phyloP scores from a whole-genome alignment of 305 asterid species.

The Petunia hybrid region DNA sequence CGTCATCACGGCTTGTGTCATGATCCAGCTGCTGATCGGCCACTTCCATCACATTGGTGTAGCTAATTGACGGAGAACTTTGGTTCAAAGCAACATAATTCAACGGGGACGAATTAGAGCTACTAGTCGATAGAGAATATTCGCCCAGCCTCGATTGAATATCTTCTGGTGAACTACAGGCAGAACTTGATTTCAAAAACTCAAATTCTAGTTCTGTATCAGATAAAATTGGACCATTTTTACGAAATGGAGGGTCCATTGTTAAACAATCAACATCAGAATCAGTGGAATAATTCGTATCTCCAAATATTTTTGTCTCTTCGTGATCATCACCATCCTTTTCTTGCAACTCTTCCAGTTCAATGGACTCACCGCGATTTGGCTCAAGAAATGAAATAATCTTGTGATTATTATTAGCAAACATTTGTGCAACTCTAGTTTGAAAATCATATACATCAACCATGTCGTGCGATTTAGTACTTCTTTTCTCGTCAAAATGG shows the following conservation, averaged over 20 bases:
- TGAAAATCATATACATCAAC: conserved; percentile 19
- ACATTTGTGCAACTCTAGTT: conserved; percentile 23
- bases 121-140: conserved; percentile 28
- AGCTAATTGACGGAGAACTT: not conserved
- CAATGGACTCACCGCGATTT: not conserved
- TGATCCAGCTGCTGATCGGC: conserved; percentile 20
- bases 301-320: too few relatives aligned
- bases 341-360: not conserved
- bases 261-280: too few relatives aligned
- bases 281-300: too few relatives aligned
- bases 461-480: not conserved
- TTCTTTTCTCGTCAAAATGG: not conserved
- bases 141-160: not conserved
- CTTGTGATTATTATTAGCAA: not conserved
- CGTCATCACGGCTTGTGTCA: not conserved
- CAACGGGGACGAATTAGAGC: conserved; percentile 20
- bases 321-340: conserved; percentile 1
- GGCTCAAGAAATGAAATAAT: conserved; percentile 8
- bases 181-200: not conserved
- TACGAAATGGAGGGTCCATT: not conserved
- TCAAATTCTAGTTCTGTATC: conserved; percentile 10
- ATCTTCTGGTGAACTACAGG: not conserved
- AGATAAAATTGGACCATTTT: not conserved
- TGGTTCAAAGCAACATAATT: conserved; percentile 6
- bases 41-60: not conserved